These are phyloP conservation scores for Eutypa lata DNA, from an alignment of 2,329 filamentous ascomycete genomes.

Conservation along the genomic window DNA sequence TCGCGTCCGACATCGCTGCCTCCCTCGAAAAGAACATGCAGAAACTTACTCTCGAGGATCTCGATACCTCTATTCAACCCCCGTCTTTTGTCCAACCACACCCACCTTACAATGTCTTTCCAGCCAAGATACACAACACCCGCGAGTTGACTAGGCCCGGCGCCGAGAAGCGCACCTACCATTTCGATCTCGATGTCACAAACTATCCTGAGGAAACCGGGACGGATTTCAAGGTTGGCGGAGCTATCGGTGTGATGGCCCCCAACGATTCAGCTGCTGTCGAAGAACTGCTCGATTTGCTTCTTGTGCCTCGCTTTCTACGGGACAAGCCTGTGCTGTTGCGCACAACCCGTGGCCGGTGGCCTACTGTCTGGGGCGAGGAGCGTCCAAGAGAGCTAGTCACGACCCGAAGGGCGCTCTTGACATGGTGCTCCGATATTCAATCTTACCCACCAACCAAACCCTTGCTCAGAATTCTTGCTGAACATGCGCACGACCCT, in stretches of 20 bases:
- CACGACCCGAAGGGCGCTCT: constrained; percentile 84
- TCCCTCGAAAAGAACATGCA: constrained; percentile 16
- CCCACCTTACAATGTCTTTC: constrained; percentile 86
- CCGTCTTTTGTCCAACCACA: constrained; percentile 92
- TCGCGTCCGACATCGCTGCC: constrained; percentile 28
- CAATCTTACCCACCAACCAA: constrained; percentile 92
- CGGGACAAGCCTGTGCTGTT: constrained; percentile 81
- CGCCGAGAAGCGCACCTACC: constrained; percentile 94
- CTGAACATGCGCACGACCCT: constrained; percentile 74
- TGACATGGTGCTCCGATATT: constrained; percentile 93
- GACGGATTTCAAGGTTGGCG: constrained; percentile 93
- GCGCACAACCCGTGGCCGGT: constrained; percentile 76
- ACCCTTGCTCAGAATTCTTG: constrained; percentile 76
- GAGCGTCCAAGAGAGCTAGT: constrained; percentile 81
- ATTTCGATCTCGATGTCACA: constrained; percentile 95
- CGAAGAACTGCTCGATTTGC: constrained; percentile 77
- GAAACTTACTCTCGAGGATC: constrained; percentile 35
- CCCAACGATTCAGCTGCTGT: constrained; percentile 77
- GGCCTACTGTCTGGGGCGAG: constrained; percentile 98
- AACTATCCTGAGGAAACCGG: constrained; percentile 84
- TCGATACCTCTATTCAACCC: constrained; percentile 66
- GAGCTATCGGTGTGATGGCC: constrained; percentile 89
- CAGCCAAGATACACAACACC: constrained; percentile 79
- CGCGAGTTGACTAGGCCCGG: constrained; percentile 84
- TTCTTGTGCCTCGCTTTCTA: constrained; percentile 76